Conservation (phyloP, 306 rosid genomes). For the Comarum palustre region DNA sequence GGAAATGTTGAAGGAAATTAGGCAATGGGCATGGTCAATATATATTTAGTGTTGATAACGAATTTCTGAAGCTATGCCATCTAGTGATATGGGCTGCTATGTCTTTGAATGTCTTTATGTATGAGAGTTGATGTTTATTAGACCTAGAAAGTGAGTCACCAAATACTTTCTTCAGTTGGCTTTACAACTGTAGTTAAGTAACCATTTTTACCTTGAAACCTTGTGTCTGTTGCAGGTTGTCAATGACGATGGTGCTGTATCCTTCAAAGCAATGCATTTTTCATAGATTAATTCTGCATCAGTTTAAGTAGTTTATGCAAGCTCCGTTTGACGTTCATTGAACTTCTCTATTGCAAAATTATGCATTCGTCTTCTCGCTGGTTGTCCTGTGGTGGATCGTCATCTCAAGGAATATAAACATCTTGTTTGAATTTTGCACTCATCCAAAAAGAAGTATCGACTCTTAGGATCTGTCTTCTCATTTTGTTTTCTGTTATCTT, state of each 20-base stretch:
- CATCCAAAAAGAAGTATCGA: background rate
- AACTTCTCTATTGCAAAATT: background rate
- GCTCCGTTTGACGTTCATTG: background rate
- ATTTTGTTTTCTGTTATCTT: background rate
- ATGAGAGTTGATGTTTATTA: background rate
- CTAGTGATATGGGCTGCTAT: background rate
- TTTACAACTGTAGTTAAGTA: slow-evolving; percentile 1
- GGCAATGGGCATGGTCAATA: background rate
- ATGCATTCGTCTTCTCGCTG: background rate
- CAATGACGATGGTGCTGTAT: slow-evolving; percentile 93
- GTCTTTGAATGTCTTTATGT: background rate
- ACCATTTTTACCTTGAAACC: slow-evolving; percentile 7
- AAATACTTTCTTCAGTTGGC: background rate
- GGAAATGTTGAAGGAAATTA: background rate
- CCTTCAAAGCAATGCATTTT: slow-evolving; percentile 40
- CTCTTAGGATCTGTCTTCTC: background rate
- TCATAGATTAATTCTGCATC: background rate
- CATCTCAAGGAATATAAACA: background rate
- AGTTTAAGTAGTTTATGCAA: background rate
- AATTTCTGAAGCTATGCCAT: background rate
- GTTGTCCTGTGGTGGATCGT: background rate
- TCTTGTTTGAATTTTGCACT: background rate
- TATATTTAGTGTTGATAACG: background rate
- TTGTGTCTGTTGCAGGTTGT: slow-evolving; percentile 70
- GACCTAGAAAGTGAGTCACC: background rate